phyloP scores from a whole-genome alignment of 2,329 filamentous ascomycete genomes.

The Penicillium digitatum region DNA sequence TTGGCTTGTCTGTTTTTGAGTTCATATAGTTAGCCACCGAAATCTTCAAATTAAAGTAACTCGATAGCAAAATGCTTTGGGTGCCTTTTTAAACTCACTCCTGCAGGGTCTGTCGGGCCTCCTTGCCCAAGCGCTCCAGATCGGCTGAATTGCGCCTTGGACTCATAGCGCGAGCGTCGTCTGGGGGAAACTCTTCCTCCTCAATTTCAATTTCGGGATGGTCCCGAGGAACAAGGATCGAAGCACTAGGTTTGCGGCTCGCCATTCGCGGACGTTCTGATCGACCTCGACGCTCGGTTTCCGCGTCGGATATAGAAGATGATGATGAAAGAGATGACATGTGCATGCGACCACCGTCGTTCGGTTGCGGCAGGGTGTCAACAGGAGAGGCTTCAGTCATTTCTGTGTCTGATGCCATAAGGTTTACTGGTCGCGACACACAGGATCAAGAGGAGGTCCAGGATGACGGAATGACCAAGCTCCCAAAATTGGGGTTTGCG shows the following conservation, averaged over 20 bases:
- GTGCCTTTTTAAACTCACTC: slow-evolving; percentile 47
- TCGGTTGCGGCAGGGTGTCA: slow-evolving; percentile 39
- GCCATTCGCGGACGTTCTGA: slow-evolving; percentile 63
- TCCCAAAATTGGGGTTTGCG: background rate
- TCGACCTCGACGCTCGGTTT: slow-evolving; percentile 43
- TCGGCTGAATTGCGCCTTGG: slow-evolving; percentile 86
- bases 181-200: slow-evolving; percentile 73
- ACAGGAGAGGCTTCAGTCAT: slow-evolving; percentile 39
- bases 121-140: slow-evolving; percentile 78
- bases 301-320: slow-evolving; percentile 48
- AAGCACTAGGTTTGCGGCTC: slow-evolving; percentile 74
- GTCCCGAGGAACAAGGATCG: slow-evolving; percentile 76
- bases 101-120: slow-evolving; percentile 64
- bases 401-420: slow-evolving; percentile 37
- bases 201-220: slow-evolving; percentile 67
- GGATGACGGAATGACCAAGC: slow-evolving; percentile 15
- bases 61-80: background rate
- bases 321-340: slow-evolving; percentile 44
- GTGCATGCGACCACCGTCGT: slow-evolving; percentile 38
- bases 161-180: slow-evolving; percentile 92
- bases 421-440: slow-evolving; percentile 20
- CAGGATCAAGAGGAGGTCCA: slow-evolving; percentile 20
- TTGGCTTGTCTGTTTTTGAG: slow-evolving; percentile 68
- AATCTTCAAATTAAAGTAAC: background rate
- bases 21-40: background rate